phyloP scores from a whole-genome alignment of 768 basidiomycete genomes.

The Termitomyces bulborhizus region DNA sequence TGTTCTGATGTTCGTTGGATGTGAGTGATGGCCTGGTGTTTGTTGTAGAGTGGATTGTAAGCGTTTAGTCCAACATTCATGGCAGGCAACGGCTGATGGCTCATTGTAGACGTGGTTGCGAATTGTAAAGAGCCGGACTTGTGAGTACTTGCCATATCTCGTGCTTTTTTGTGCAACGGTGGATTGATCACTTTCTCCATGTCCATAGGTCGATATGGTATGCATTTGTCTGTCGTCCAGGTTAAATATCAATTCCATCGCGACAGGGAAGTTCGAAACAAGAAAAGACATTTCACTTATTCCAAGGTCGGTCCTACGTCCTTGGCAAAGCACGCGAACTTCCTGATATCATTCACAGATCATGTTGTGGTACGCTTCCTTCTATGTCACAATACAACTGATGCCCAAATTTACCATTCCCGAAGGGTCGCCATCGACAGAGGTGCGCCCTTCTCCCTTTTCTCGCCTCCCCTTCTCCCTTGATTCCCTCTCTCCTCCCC shows the following conservation, averaged over 20 bases:
- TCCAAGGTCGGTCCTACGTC: conserved; percentile 53
- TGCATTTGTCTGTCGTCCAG: conserved; percentile 17
- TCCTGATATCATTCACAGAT: conserved; percentile 42
- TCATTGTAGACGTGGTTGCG: conserved; percentile 57
- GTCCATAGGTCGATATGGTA: conserved; percentile 71
- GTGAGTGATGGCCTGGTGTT: not conserved
- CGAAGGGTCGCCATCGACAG: conserved; percentile 90
- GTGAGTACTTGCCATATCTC: conserved; percentile 32
- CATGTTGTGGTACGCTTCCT: conserved; percentile 75
- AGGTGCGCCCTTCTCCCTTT: conserved; percentile 32
- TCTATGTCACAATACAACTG: not conserved
- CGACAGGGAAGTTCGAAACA: conserved; percentile 82
- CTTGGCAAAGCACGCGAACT: not conserved
- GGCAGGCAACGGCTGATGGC: not conserved
- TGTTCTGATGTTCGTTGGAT: not conserved
- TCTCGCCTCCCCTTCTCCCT: not conserved
- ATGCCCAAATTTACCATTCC: not conserved
- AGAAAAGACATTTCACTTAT: conserved; percentile 83
- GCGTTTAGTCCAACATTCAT: conserved; percentile 12
- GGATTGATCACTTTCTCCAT: not conserved
- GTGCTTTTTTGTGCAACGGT: not conserved
- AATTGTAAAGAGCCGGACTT: conserved; percentile 74
- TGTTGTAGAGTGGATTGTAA: conserved; percentile 62
- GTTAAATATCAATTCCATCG: not conserved
- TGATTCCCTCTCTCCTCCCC: not conserved